phyloP scores from a whole-genome alignment of 495 filamentous ascomycete species.

The Lasiosphaeris hirsuta region DNA sequence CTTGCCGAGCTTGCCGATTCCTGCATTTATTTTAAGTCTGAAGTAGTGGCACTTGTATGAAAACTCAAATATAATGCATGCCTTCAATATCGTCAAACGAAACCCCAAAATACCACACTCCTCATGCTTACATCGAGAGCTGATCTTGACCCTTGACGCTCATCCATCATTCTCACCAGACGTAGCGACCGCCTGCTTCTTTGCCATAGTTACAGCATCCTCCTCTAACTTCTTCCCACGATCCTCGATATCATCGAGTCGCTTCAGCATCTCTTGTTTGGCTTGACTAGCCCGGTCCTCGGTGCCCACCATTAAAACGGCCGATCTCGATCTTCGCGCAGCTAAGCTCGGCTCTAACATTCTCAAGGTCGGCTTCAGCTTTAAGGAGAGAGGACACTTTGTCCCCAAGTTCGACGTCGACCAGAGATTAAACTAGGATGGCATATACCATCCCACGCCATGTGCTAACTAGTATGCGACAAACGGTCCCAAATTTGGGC shows the following conservation, averaged over 20 bases:
- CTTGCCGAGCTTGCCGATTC: constrained; percentile 7
- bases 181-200: constrained; percentile 5
- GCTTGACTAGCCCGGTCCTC: background rate
- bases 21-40: background rate
- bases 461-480: constrained; percentile 3
- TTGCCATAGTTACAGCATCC: background rate
- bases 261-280: constrained; percentile 2
- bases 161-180: constrained; percentile 5
- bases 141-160: constrained; percentile 6
- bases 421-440: background rate
- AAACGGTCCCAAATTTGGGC: constrained; percentile 8
- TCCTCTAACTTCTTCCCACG: constrained; percentile 5
- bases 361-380: constrained; percentile 5
- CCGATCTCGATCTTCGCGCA: background rate
- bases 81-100: constrained; percentile 6
- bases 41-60: background rate
- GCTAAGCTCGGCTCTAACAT: background rate
- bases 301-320: background rate
- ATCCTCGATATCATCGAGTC: constrained; percentile 4
- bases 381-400: background rate
- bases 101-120: constrained; percentile 7
- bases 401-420: background rate
- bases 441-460: too few relatives aligned
- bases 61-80: constrained; percentile 4
- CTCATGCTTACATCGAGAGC: constrained; percentile 1